Evolutionary conservation across 805 yeast genomes (phyloP).

Genomic region (Saturnispora sanitii): DNA sequence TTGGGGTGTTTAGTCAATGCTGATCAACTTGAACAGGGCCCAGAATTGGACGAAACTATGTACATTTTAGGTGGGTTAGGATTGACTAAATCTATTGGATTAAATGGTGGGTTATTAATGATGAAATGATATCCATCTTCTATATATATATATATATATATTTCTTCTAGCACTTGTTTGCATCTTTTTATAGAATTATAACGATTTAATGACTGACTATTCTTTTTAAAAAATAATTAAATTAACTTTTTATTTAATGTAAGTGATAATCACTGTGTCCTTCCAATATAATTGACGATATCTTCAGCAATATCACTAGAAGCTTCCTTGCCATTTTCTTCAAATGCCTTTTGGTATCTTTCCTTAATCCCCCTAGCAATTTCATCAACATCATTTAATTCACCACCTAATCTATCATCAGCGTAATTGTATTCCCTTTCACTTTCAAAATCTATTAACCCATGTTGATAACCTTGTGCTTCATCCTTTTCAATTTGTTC

Average conservation of each 20-base stretch:
- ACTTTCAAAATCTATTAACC: slow-evolving; percentile 35
- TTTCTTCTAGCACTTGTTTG: not conserved
- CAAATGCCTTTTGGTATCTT: slow-evolving; percentile 67
- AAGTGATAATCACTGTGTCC: slow-evolving; percentile 12
- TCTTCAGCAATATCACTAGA: slow-evolving; percentile 61
- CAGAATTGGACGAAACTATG: slow-evolving; percentile 1
- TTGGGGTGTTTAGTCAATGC: not conserved
- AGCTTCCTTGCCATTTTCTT: slow-evolving; percentile 48
- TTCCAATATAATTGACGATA: slow-evolving; percentile 52
- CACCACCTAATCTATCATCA: slow-evolving; percentile 47
- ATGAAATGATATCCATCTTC: not conserved
- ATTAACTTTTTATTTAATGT: no score
- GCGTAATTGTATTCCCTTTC: slow-evolving; percentile 65
- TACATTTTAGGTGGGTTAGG: slow-evolving; percentile 5
- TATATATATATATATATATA: no score
- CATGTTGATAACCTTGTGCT: slow-evolving; percentile 30
- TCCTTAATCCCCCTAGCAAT: slow-evolving; percentile 43
- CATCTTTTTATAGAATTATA: not conserved
- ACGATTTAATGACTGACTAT: no score
- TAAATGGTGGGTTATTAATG: slow-evolving; percentile 1
- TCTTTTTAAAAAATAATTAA: no score
- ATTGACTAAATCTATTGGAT: not conserved
- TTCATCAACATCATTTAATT: slow-evolving; percentile 46
- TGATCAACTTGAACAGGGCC: not conserved
- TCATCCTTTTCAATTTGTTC: slow-evolving; percentile 40